Evolutionary conservation across 352 stramenopile genomes (phyloP), one percentile per base, ranked within the genome.

Genomic region (Phytophthora fragariae): DNA sequence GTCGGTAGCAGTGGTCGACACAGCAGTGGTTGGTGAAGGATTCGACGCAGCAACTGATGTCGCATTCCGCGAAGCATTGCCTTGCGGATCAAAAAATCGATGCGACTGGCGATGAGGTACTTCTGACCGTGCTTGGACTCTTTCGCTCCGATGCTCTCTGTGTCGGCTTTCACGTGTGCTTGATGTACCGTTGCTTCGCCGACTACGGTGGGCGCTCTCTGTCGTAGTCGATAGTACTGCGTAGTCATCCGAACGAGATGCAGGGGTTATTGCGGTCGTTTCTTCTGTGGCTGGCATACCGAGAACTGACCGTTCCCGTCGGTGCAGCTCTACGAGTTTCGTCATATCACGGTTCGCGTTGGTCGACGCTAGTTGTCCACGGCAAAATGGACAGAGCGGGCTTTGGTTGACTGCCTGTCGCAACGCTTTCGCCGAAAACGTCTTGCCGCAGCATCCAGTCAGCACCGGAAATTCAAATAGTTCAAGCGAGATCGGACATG

Each of bases 401-500:
- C 33, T 63, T 19, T 35, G n/a, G 0, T 7, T 58, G 15, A 62
- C 17, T 11, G 57, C 49, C 35, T 68, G 50, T 8, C 19, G 27
- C 8, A 73, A 27, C n/a, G 19, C 35, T 2, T 52, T 41, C 1
- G 39, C 49, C 2, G 66, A 73, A 57, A 73, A 68, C 1, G 57
- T 73, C 19, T 73, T 73, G 4, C 66, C 58, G 49, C 58, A 73
- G 53, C 66, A 73, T n/a, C 29, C 27, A 24, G 58, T 55, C 2
- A 65, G 47, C n/a, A 73, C 66, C 14, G 66, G 66, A 12, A 52
- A 19, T 5, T 68, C 59, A 29, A 73, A 63, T 14, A 73, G 29
- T 1, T 73, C 66, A n/a, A 68, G 59, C 6, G 58, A 67, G 14
- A 73, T 73, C n/a, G 66, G 66, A n/a, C 66, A 73, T 11, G 52